Percentiles rank a stretch among this genome's conserved stretches.
Evolutionary conservation across 2,329 filamentous ascomycete species (phyloP).

Genomic region (Thelonectria rubi): DNA sequence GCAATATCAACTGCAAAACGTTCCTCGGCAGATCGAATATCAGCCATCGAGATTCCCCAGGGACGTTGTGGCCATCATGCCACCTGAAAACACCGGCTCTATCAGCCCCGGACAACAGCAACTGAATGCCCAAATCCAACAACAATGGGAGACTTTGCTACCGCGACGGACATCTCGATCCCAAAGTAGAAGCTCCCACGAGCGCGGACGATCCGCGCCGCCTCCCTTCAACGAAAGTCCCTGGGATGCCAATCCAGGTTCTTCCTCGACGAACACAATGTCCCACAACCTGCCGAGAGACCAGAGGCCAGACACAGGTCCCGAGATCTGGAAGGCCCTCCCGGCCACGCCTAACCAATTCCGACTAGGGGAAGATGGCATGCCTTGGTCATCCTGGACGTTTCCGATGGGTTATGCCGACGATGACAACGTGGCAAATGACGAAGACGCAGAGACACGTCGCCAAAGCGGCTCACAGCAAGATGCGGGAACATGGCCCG

Average conservation of each 20-base stretch:
- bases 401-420: conserved; percentile 37
- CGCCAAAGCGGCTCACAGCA: conserved; percentile 9
- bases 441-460: conserved; percentile 10
- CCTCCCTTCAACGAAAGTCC: conserved; percentile 58
- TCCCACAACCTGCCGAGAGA: conserved; percentile 26
- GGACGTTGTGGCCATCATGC: conserved; percentile 6
- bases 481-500: background rate
- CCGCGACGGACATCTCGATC: conserved; percentile 33
- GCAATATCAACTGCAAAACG: background rate
- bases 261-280: conserved; percentile 42
- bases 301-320: conserved; percentile 29
- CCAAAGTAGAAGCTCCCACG: conserved; percentile 46
- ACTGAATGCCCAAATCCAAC: conserved; percentile 4
- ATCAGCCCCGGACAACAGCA: background rate
- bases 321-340: conserved; percentile 53
- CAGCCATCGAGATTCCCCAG: conserved; percentile 7
- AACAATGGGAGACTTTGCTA: conserved; percentile 10
- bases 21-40: background rate
- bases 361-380: conserved; percentile 55
- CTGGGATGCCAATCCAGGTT: conserved; percentile 53
- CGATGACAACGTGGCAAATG: conserved; percentile 24
- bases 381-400: conserved; percentile 56
- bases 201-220: conserved; percentile 60
- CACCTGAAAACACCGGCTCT: background rate
- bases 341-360: conserved; percentile 49